Conservation (phyloP, 192 early-diverging fungal genomes). For the Spizellomyces sp. region DNA sequence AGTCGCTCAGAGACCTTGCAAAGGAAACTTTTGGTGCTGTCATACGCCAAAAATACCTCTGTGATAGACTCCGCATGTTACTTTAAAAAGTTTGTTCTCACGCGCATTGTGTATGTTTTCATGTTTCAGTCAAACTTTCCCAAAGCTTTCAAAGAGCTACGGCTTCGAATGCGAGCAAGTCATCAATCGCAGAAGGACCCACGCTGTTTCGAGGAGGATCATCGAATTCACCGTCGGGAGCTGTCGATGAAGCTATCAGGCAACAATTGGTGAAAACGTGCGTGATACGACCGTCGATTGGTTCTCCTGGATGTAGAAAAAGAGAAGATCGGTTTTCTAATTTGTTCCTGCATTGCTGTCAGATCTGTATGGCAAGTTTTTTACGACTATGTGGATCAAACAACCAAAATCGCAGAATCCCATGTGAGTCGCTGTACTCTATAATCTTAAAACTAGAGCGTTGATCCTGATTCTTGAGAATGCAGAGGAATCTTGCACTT, state of each 20-base stretch:
- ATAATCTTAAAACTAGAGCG: background rate
- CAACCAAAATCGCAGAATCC: conserved; percentile 32
- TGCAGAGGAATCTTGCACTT: conserved; percentile 37
- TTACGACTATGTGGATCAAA: conserved; percentile 38
- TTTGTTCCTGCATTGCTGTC: too few species aligned
- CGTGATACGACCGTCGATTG: background rate
- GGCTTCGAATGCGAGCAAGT: background rate
- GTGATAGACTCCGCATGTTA: background rate
- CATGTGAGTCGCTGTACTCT: conserved; percentile 29
- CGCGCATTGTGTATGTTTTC: background rate
- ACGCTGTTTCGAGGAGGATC: too few species aligned
- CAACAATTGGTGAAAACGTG: conserved; percentile 5
- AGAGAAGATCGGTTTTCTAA: background rate
- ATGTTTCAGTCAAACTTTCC: conserved; percentile 23
- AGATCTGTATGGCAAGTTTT: conserved; percentile 42
- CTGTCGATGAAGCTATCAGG: background rate
- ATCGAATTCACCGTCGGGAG: background rate
- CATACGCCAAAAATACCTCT: background rate
- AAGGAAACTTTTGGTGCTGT: background rate
- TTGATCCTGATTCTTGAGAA: background rate
- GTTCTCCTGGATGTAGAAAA: background rate
- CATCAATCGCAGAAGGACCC: too few species aligned
- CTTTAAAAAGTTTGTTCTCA: too few species aligned
- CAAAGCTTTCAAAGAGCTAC: conserved; percentile 13
- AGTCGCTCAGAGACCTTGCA: conserved; percentile 15